phyloP scores from a whole-genome alignment of 768 basidiomycete species.

The Russula virescens region DNA sequence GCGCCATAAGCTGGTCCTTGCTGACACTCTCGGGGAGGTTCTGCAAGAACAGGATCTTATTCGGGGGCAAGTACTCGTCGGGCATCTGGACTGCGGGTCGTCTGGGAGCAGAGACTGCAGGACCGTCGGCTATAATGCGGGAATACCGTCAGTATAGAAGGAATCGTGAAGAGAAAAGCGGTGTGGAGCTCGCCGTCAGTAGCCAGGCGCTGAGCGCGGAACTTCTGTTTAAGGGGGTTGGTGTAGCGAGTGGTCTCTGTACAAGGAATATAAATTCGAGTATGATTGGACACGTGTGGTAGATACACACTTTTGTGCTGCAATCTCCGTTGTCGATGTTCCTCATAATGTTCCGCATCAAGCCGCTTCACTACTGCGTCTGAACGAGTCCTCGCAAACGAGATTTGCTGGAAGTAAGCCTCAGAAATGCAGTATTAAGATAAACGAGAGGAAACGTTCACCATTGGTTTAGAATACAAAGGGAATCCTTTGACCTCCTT shows the following conservation, averaged over 20 bases:
- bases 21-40: slow-evolving; percentile 91
- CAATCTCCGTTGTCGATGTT: slow-evolving; percentile 65
- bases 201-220: slow-evolving; percentile 73
- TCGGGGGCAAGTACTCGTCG: slow-evolving; percentile 98
- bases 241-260: slow-evolving; percentile 76
- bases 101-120: slow-evolving; percentile 56
- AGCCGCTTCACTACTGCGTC: slow-evolving; percentile 83
- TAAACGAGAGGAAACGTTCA: slow-evolving; percentile 32
- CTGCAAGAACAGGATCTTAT: slow-evolving; percentile 98
- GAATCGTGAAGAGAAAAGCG: slow-evolving; percentile 8
- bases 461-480: slow-evolving; percentile 95
- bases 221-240: slow-evolving; percentile 87
- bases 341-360: slow-evolving; percentile 60
- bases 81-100: slow-evolving; percentile 93
- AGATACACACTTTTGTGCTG: slow-evolving; percentile 75
- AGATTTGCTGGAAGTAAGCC: slow-evolving; percentile 67
- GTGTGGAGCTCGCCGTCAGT: slow-evolving; percentile 56
- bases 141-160: slow-evolving; percentile 5
- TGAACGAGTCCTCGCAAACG: slow-evolving; percentile 83
- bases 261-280: neutral
- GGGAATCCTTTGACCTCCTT: slow-evolving; percentile 94
- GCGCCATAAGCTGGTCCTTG: slow-evolving; percentile 82
- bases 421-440: neutral
- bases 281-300: neutral
- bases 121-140: slow-evolving; percentile 56